phyloP scores from a whole-genome alignment of 805 yeast species.

The Ogataea wickerhamii region DNA sequence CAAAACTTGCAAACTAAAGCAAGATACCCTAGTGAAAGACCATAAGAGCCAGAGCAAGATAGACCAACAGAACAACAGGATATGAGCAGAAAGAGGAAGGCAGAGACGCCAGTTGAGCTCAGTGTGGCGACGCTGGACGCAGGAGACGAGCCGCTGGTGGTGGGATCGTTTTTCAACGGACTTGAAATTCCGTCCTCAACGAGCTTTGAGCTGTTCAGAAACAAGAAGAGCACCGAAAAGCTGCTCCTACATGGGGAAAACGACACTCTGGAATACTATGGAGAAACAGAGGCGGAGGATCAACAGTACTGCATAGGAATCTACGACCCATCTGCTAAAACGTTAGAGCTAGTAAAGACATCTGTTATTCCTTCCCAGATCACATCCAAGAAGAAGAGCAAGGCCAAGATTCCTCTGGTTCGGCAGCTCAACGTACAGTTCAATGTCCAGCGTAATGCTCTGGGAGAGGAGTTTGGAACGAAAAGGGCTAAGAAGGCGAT shows the following conservation, averaged over 20 bases:
- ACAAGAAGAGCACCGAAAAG: constrained; percentile 29
- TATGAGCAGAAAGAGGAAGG: constrained; percentile 28
- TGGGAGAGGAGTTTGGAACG: constrained; percentile 97
- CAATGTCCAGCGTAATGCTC: constrained; percentile 66
- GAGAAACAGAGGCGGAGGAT: constrained; percentile 40
- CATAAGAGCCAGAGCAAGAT: too few relatives aligned
- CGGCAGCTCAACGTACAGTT: constrained; percentile 51
- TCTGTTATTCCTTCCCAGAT: constrained; percentile 64
- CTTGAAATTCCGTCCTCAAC: constrained; percentile 56
- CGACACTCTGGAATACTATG: constrained; percentile 69
- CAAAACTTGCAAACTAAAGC: too few relatives aligned
- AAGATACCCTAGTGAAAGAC: too few relatives aligned
- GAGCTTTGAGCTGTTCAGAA: constrained; percentile 59
- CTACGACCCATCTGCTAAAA: constrained; percentile 63
- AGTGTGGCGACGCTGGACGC: constrained; percentile 32
- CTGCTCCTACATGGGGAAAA: constrained; percentile 75
- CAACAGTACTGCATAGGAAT: constrained; percentile 69
- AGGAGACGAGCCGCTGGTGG: constrained; percentile 45
- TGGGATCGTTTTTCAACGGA: constrained; percentile 81
- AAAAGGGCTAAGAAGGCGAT: constrained; percentile 93
- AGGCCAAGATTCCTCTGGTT: constrained; percentile 56
- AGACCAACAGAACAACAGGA: too few relatives aligned
- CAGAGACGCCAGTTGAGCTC: constrained; percentile 29
- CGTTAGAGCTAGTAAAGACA: constrained; percentile 58
- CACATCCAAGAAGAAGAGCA: constrained; percentile 56